phyloP scores from a whole-genome alignment of 2,329 filamentous ascomycete species.

The Aspergillus aculeatus region DNA sequence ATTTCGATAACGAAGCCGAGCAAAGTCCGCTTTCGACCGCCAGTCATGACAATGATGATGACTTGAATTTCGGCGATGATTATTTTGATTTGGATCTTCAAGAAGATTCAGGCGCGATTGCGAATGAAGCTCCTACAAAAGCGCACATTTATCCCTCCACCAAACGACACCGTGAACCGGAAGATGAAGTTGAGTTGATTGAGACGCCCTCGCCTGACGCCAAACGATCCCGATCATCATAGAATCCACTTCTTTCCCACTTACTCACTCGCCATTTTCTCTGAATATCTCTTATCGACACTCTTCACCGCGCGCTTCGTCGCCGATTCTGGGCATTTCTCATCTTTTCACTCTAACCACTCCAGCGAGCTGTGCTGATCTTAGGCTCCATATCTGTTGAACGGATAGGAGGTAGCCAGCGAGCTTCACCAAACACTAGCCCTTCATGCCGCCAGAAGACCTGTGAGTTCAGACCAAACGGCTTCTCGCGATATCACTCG shows the following conservation, averaged over 20 bases:
- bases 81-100: slow-evolving; percentile 38
- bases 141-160: slow-evolving; percentile 24
- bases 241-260: slow-evolving; percentile 18
- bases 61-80: slow-evolving; percentile 32
- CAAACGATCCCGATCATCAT: slow-evolving; percentile 55
- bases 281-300: background rate
- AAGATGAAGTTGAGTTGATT: slow-evolving; percentile 34
- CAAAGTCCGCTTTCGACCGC: slow-evolving; percentile 9
- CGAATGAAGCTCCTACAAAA: slow-evolving; percentile 23
- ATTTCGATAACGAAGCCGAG: slow-evolving; percentile 20
- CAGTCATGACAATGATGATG: slow-evolving; percentile 20
- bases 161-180: slow-evolving; percentile 38
- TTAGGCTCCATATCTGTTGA: background rate
- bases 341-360: slow-evolving; percentile 4
- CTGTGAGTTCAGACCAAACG: background rate
- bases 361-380: background rate
- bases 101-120: slow-evolving; percentile 22
- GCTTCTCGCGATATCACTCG: background rate
- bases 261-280: slow-evolving; percentile 3
- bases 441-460: background rate
- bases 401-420: background rate
- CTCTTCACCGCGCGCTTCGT: background rate
- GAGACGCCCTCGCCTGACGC: slow-evolving; percentile 39
- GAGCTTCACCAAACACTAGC: background rate
- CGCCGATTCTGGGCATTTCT: background rate